Conservation (phyloP, 1,139 yeast species). For the Suhomyces coccinellae region DNA sequence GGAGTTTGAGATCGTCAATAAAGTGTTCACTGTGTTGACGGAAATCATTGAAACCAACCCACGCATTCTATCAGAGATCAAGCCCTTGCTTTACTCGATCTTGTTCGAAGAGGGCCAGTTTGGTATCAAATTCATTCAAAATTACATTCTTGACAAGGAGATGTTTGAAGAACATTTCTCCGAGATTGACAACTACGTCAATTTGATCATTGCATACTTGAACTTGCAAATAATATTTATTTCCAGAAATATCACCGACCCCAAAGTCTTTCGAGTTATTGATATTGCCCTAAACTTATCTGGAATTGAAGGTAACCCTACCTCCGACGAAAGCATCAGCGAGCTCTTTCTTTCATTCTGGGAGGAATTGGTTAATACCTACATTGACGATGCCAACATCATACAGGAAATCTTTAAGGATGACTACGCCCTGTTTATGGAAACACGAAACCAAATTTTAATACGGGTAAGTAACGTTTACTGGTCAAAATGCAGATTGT, state of each 20-base stretch:
- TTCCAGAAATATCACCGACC: conserved; percentile 46
- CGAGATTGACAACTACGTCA: conserved; percentile 49
- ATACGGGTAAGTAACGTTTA: conserved; percentile 52
- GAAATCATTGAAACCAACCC: conserved; percentile 52
- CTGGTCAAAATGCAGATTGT: conserved; percentile 57
- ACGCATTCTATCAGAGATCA: conserved; percentile 34
- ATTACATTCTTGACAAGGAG: conserved; percentile 23
- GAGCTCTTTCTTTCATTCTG: conserved; percentile 74
- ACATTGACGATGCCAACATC: conserved; percentile 53
- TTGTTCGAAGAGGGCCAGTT: conserved; percentile 42
- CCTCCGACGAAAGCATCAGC: conserved; percentile 67
- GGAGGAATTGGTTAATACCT: conserved; percentile 70
- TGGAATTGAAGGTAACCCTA: conserved; percentile 58
- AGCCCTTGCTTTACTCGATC: conserved; percentile 21
- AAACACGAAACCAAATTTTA: conserved; percentile 40
- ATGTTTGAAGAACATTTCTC: conserved; percentile 38
- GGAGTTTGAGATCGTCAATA: conserved; percentile 23
- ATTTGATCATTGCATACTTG: conserved; percentile 52
- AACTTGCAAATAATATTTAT: conserved; percentile 53
- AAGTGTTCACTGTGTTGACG: conserved; percentile 37
- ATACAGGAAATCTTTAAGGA: conserved; percentile 33
- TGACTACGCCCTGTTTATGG: conserved; percentile 23
- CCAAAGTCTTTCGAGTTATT: conserved; percentile 40
- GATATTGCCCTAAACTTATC: conserved; percentile 58
- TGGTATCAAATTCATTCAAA: conserved; percentile 36